Conservation (phyloP, 2,329 filamentous ascomycete genomes). For the Botryosphaeria agaves region DNA sequence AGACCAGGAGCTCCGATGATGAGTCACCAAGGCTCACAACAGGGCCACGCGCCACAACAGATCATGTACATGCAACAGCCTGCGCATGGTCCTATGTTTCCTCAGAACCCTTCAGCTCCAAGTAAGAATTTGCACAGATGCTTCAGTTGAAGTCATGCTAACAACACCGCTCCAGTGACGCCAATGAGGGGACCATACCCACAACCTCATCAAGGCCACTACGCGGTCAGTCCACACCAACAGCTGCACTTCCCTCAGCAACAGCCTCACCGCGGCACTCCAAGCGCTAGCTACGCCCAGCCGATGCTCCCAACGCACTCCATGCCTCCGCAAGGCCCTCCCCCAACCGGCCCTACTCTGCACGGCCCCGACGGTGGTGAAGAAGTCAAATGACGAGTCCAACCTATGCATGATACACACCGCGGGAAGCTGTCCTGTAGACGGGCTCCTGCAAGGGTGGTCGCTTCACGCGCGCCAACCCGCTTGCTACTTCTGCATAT, state of each 20-base stretch:
- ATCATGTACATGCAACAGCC: constrained; percentile 61
- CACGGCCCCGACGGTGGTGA: constrained; percentile 16
- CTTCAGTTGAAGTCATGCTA: constrained; percentile 3
- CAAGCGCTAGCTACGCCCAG: constrained; percentile 21
- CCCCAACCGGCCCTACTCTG: constrained; percentile 15
- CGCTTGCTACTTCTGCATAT: neutral
- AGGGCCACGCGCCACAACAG: constrained; percentile 54
- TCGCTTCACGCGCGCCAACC: neutral
- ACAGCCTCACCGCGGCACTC: constrained; percentile 17
- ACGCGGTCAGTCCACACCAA: constrained; percentile 19
- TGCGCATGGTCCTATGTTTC: constrained; percentile 56
- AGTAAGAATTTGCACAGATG: neutral
- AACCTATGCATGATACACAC: neutral
- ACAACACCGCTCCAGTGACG: constrained; percentile 13
- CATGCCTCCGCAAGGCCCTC: constrained; percentile 16
- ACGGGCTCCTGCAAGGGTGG: neutral
- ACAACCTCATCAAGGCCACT: constrained; percentile 22
- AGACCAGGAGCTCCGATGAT: constrained; percentile 78
- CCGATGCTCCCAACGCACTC: constrained; percentile 24
- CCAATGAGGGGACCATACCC: constrained; percentile 20
- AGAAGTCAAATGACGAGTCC: constrained; percentile 17
- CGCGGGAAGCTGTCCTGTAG: neutral
- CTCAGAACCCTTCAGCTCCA: constrained; percentile 36
- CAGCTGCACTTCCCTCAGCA: constrained; percentile 21
- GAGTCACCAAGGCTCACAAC: constrained; percentile 86